Evolutionary conservation across 179 eudicot species (phyloP).

Genomic region (Silene vulgaris): DNA sequence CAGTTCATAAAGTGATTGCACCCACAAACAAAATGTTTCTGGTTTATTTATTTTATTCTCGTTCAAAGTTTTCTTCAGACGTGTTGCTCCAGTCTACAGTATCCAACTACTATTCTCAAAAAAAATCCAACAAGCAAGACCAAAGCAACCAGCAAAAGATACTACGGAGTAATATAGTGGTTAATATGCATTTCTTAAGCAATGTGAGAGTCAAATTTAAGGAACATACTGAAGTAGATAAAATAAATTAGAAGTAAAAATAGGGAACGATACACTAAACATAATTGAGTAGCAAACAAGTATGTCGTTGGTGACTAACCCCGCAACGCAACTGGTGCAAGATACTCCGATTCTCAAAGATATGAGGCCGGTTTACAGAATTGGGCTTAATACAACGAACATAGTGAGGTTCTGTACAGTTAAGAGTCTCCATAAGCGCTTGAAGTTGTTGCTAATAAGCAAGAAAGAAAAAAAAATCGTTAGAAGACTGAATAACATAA

Average conservation of each 20-base stretch:
- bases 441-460: constrained; percentile 89
- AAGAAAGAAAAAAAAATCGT: constrained; percentile 1
- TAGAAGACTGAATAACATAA: constrained; percentile 7
- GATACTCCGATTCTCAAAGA: constrained; percentile 76
- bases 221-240: not conserved
- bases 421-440: constrained; percentile 96
- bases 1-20: not conserved
- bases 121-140: not conserved
- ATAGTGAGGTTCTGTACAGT: constrained; percentile 92
- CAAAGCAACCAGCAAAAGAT: not conserved
- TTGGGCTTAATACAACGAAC: constrained; percentile 97
- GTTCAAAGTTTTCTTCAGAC: not conserved
- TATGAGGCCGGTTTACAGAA: constrained; percentile 72
- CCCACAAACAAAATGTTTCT: constrained; percentile 2
- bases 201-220: not conserved
- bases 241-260: not conserved
- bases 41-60: not conserved
- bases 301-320: constrained; percentile 47
- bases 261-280: not conserved
- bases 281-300: not conserved
- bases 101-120: not conserved
- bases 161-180: not conserved
- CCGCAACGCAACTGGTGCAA: constrained; percentile 97
- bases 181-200: not conserved
- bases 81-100: not conserved